Percentiles rank a stretch among this genome's conserved stretches.
Conservation (phyloP, 768 basidiomycete genomes). For the Ramaria rubella region DNA sequence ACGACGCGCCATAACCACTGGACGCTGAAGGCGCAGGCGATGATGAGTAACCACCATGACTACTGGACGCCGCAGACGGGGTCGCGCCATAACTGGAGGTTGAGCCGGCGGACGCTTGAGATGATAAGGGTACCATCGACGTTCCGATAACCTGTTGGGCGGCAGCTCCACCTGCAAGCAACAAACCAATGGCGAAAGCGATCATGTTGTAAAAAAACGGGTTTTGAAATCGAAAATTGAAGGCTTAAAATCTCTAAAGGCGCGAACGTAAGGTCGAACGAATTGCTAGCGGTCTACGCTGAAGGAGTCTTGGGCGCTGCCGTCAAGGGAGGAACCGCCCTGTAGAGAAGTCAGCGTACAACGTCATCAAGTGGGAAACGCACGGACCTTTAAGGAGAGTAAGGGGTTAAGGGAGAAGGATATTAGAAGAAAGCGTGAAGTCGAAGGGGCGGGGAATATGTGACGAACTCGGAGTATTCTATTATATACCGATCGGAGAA, state of each 20-base stretch:
- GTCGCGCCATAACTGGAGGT: slow-evolving; percentile 31
- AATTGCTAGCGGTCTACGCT: slow-evolving; percentile 64
- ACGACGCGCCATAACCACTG: slow-evolving; percentile 5
- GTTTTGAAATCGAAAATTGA: slow-evolving; percentile 36
- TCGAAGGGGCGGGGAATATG: slow-evolving; percentile 20
- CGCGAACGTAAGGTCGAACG: slow-evolving; percentile 29
- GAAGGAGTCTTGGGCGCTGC: slow-evolving; percentile 38
- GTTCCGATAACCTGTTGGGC: slow-evolving; percentile 50
- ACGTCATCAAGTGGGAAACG: slow-evolving; percentile 23
- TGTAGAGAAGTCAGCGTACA: slow-evolving; percentile 16
- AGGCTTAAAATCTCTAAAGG: slow-evolving; percentile 16
- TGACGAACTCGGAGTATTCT: neutral
- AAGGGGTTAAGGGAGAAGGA: slow-evolving; percentile 9
- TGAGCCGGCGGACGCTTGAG: slow-evolving; percentile 12
- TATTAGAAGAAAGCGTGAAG: slow-evolving; percentile 18
- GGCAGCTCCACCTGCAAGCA: slow-evolving; percentile 48
- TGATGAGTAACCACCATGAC: slow-evolving; percentile 22
- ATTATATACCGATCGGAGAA: neutral
- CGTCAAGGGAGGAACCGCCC: slow-evolving; percentile 53
- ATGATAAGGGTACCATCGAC: slow-evolving; percentile 18
- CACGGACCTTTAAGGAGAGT: slow-evolving; percentile 16
- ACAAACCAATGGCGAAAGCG: slow-evolving; percentile 52
- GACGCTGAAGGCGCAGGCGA: slow-evolving; percentile 20
- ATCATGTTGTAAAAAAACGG: slow-evolving; percentile 50
- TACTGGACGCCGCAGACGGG: slow-evolving; percentile 27